Conservation (phyloP, 2,329 filamentous ascomycete species). For the Niveomyces coronatus region DNA sequence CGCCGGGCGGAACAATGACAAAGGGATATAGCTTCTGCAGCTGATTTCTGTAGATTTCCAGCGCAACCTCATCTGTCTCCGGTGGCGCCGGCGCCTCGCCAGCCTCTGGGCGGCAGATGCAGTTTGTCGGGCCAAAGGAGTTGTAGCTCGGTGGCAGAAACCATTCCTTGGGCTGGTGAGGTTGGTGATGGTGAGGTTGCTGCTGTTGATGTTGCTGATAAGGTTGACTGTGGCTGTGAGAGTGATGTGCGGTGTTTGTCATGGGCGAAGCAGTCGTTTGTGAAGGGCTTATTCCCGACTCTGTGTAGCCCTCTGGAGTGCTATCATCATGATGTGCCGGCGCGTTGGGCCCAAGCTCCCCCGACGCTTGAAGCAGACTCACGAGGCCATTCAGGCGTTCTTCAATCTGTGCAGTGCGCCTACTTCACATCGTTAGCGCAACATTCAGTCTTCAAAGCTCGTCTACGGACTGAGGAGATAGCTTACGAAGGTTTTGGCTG, state of each 20-base stretch:
- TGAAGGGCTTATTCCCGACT: slow-evolving; percentile 4
- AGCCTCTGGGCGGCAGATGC: slow-evolving; percentile 34
- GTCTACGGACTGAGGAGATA: slow-evolving; percentile 7
- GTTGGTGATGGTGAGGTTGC: slow-evolving; percentile 2
- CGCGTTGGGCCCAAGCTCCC: slow-evolving; percentile 21
- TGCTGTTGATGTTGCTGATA: not conserved
- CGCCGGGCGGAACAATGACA: slow-evolving; percentile 29
- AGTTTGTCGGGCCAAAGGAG: slow-evolving; percentile 33
- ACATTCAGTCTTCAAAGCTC: not conserved
- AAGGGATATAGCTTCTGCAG: slow-evolving; percentile 37
- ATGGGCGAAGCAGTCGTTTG: slow-evolving; percentile 7
- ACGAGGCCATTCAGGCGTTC: slow-evolving; percentile 39
- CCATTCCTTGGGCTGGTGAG: slow-evolving; percentile 16
- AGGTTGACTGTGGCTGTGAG: not conserved
- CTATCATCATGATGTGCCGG: slow-evolving; percentile 2
- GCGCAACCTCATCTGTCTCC: slow-evolving; percentile 35
- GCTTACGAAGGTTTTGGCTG: slow-evolving; percentile 40
- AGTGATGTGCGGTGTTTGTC: not conserved
- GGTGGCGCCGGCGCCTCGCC: slow-evolving; percentile 29
- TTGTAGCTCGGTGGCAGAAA: slow-evolving; percentile 34
- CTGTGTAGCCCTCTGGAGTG: slow-evolving; percentile 6
- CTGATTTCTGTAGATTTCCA: slow-evolving; percentile 33
- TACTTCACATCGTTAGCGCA: slow-evolving; percentile 14
- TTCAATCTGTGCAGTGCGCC: slow-evolving; percentile 39
- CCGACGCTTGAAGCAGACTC: slow-evolving; percentile 34